These are phyloP conservation scores for Geosmithia putterillii DNA, from an alignment of 2,329 filamentous ascomycete genomes.

Conservation along the genomic window DNA sequence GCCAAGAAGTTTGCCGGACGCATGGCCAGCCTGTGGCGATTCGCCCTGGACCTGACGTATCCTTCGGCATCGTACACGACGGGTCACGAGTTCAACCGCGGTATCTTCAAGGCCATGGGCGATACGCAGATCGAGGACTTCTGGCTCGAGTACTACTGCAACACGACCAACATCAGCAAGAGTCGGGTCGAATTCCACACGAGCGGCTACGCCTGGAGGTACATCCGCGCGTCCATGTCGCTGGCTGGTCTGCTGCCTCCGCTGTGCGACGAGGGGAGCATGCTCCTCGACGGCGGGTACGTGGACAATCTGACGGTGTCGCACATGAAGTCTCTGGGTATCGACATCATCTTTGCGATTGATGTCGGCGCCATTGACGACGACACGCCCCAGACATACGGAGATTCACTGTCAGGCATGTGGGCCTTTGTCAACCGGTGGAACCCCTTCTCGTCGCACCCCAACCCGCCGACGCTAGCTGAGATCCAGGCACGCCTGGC, in stretches of 20 bases:
- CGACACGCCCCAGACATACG: slow-evolving; percentile 80
- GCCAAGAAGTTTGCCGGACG: slow-evolving; percentile 95
- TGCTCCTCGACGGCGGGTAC: slow-evolving; percentile 93
- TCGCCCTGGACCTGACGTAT: slow-evolving; percentile 90
- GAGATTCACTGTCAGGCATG: slow-evolving; percentile 85
- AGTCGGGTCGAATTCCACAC: slow-evolving; percentile 87
- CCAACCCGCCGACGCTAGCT: slow-evolving; percentile 87
- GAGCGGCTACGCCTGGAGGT: slow-evolving; percentile 93
- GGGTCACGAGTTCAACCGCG: slow-evolving; percentile 96
- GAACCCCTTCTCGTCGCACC: slow-evolving; percentile 83
- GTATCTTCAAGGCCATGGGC: slow-evolving; percentile 97
- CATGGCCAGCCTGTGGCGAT: slow-evolving; percentile 99
- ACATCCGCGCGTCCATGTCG: slow-evolving; percentile 93
- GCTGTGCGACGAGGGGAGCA: slow-evolving; percentile 90
- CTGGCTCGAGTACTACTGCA: slow-evolving; percentile 98
- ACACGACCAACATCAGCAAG: slow-evolving; percentile 97
- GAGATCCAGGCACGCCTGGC: slow-evolving; percentile 93
- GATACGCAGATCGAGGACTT: slow-evolving; percentile 98
- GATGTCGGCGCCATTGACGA: slow-evolving; percentile 92
- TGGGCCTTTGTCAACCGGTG: slow-evolving; percentile 94
- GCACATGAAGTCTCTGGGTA: slow-evolving; percentile 91
- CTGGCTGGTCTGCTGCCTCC: slow-evolving; percentile 86
- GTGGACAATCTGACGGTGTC: slow-evolving; percentile 94
- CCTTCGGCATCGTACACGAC: slow-evolving; percentile 95
- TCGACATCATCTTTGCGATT: slow-evolving; percentile 88